These are phyloP conservation scores for Abelmoschus esculentus DNA, from an alignment of 345 rosid genomes.

Conservation along the genomic window DNA sequence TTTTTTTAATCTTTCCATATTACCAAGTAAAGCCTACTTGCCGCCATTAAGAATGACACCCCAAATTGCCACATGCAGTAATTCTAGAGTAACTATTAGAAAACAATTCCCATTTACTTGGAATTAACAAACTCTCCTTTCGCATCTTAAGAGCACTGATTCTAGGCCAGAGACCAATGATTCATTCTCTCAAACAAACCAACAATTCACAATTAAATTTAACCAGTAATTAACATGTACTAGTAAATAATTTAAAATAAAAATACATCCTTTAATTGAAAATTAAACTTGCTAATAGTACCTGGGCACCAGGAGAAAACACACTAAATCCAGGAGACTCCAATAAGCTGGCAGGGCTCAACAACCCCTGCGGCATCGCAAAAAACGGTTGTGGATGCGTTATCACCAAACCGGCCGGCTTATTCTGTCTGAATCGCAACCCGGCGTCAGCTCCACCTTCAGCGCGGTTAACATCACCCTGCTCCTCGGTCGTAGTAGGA, in stretches of 20 bases:
- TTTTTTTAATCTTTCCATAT: background rate
- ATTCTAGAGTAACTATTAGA: no score
- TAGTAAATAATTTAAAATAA: background rate
- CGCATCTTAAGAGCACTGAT: background rate
- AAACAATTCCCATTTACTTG: no score
- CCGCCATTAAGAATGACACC: no score
- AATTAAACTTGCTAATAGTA: slow-evolving; percentile 11
- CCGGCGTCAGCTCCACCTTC: slow-evolving; percentile 26
- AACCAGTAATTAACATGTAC: background rate
- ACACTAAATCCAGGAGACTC: slow-evolving; percentile 74
- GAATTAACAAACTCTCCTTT: background rate
- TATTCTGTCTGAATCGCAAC: slow-evolving; percentile 34
- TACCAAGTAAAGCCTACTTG: no score
- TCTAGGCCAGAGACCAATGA: background rate
- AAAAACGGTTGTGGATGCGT: slow-evolving; percentile 39
- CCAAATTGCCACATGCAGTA: no score
- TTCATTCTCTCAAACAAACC: background rate
- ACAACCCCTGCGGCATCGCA: slow-evolving; percentile 36
- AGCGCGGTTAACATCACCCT: background rate
- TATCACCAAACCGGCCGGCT: slow-evolving; percentile 40
- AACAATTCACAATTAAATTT: background rate
- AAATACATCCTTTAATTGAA: no score
- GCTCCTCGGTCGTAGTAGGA: background rate
- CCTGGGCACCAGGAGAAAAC: slow-evolving; percentile 57
- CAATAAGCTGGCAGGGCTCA: slow-evolving; percentile 46